These are phyloP conservation scores for Prototheca wickerhamii DNA, from an alignment of 163 green algal genomes.

Conservation along the genomic window DNA sequence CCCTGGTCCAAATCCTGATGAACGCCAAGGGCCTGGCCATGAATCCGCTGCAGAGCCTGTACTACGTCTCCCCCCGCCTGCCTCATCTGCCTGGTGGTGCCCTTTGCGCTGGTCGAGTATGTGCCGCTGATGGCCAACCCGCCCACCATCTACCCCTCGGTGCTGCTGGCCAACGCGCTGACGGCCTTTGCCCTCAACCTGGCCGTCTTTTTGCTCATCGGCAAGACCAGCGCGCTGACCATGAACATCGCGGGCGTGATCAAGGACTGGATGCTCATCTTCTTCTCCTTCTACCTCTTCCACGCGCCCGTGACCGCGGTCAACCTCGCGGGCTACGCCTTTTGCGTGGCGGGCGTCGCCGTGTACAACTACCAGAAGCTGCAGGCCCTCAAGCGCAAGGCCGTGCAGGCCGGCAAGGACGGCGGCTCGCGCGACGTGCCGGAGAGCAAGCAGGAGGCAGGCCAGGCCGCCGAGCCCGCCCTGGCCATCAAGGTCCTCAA, in stretches of 20 bases:
- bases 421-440: too few relatives aligned
- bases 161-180: slow-evolving; percentile 46
- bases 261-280: slow-evolving; percentile 77
- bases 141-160: slow-evolving; percentile 14
- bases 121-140: slow-evolving; percentile 29
- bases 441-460: too few relatives aligned
- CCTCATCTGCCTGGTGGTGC: slow-evolving; percentile 73
- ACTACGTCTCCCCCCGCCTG: slow-evolving; percentile 79
- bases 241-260: slow-evolving; percentile 82
- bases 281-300: slow-evolving; percentile 53
- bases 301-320: slow-evolving; percentile 44
- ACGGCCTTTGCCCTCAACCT: slow-evolving; percentile 68
- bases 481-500: not conserved
- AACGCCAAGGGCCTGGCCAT: slow-evolving; percentile 65
- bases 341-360: slow-evolving; percentile 52
- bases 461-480: too few relatives aligned
- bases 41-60: slow-evolving; percentile 83
- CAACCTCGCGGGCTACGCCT: slow-evolving; percentile 61
- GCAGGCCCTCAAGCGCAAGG: slow-evolving; percentile 1
- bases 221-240: slow-evolving; percentile 64
- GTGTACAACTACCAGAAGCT: slow-evolving; percentile 57
- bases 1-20: slow-evolving; percentile 70
- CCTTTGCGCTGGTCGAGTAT: slow-evolving; percentile 76
- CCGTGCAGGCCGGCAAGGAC: not conserved
- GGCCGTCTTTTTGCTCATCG: slow-evolving; percentile 75